phyloP scores from a whole-genome alignment of 352 stramenopile genomes.

The Globisporangium abappressorium region DNA sequence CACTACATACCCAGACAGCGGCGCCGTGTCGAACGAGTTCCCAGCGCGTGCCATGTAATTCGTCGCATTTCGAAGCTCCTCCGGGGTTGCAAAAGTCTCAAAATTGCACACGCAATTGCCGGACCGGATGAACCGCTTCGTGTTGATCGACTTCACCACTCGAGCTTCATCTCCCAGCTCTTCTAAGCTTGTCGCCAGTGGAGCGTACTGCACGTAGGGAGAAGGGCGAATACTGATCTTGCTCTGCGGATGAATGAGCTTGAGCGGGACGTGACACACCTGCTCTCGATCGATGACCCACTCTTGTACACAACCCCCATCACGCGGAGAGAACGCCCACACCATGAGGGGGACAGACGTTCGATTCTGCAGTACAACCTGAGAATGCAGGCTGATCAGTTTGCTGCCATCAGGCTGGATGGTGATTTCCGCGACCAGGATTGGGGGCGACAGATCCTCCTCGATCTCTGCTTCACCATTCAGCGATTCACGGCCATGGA shows the following conservation, averaged over 20 bases:
- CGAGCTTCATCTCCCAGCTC: constrained; percentile 74
- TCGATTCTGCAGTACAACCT: constrained; percentile 84
- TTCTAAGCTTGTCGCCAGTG: constrained; percentile 75
- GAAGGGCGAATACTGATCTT: constrained; percentile 87
- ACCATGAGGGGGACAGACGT: constrained; percentile 86
- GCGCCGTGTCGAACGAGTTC: constrained; percentile 32
- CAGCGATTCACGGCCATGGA: constrained; percentile 18
- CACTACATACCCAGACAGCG: constrained; percentile 77
- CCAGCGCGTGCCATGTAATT: constrained; percentile 26
- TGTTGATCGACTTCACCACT: constrained; percentile 63
- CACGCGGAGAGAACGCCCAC: constrained; percentile 84
- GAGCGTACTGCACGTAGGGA: constrained; percentile 81
- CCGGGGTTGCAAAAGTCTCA: constrained; percentile 68
- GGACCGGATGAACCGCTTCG: constrained; percentile 78
- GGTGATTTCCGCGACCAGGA: constrained; percentile 82
- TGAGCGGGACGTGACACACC: constrained; percentile 75
- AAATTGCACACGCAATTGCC: constrained; percentile 82
- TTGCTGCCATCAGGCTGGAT: constrained; percentile 88
- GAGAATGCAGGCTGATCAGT: constrained; percentile 84
- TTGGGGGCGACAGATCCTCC: constrained; percentile 62
- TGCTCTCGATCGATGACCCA: constrained; percentile 86
- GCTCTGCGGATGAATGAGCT: constrained; percentile 83
- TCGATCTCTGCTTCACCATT: constrained; percentile 37
- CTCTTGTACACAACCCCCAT: constrained; percentile 67
- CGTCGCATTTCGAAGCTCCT: constrained; percentile 57